Base-by-base conservation (phyloP, 1,284 basidiomycete genomes). In the Ustilago vetiveriae region DNA sequence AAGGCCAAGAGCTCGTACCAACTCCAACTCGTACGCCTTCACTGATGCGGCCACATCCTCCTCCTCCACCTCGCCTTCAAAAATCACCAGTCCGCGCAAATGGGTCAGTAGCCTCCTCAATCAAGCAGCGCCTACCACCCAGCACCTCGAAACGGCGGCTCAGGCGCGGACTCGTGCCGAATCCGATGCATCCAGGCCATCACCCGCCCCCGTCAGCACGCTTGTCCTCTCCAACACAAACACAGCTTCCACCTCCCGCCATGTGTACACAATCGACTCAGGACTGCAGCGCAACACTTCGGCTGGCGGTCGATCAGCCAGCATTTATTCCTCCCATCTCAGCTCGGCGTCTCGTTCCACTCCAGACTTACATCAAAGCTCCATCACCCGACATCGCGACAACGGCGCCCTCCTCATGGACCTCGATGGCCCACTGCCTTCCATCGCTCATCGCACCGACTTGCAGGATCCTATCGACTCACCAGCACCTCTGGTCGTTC, bases 91-190 rank as follows among this genome's bases (percentile, higher is more conserved):
- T 27, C 67, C 71, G 29, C 60, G 71, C 37, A 73, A 60, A 22
- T 70, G 66, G 71, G 60, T 70, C 56, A 65, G 51, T 35, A 66
- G 50, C 32, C 50, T 73, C 13, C 42, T 70, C 16, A 45, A 37
- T 13, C 49, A 62, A 16, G 54, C 48, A 16, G 52, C 33, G 11
- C 45, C 55, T 17, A 54, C 46, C 45, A 36, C 54, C 5, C 29
- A 58, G 21, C 54, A 59, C 5, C 58, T 71, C 21, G 68, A 71
- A 32, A 71, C 68, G 6, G 21, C 63, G 4, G 52, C 57, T 17
- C 54, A 71, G 35, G 68, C 68, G 29, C 43, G 43, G 2, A 17
- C 39, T 38, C 53, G 68, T 19, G 59, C 59, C 3, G 24, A 48
- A 6, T 56, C 51, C 10, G 57, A 65, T 41, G 50, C 49, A 4